A percentile compares a stretch with the other conserved stretches of the same genome.
These are phyloP conservation scores for Cucurbita maxima DNA, from an alignment of 306 rosid species.

Conservation along the genomic window DNA sequence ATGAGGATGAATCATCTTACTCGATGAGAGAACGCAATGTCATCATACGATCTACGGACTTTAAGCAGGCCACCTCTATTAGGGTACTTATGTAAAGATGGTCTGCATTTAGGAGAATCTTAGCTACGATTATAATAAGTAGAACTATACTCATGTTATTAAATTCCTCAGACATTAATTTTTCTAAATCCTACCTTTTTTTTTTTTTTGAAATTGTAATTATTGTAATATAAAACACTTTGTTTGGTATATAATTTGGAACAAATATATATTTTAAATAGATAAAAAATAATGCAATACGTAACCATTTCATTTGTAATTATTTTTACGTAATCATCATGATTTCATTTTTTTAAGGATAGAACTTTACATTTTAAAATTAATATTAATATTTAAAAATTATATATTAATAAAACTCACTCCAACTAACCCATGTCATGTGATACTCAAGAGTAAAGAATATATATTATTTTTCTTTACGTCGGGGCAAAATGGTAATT, in stretches of 20 bases:
- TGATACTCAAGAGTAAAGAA: neutral
- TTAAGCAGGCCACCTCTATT: too few relatives aligned
- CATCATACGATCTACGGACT: too few relatives aligned
- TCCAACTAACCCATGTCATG: neutral
- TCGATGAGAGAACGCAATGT: too few relatives aligned
- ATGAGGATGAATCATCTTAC: too few relatives aligned
- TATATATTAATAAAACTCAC: neutral
- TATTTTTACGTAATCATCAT: neutral
- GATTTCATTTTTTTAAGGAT: neutral
- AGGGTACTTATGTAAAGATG: too few relatives aligned
- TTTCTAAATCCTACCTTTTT: too few relatives aligned
- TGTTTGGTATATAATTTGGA: neutral
- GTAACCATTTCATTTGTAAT: neutral
- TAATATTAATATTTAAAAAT: neutral
- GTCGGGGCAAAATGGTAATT: neutral
- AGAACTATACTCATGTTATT: too few relatives aligned
- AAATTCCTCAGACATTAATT: too few relatives aligned
- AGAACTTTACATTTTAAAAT: neutral
- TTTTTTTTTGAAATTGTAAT: neutral
- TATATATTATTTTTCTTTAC: neutral
- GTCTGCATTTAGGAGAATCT: too few relatives aligned
- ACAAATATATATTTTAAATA: neutral
- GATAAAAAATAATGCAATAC: neutral
- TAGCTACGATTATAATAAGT: too few relatives aligned
- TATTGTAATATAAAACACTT: neutral